Evolutionary conservation across 768 basidiomycete genomes (phyloP).

Genomic region (Atractiella rhizophila): DNA sequence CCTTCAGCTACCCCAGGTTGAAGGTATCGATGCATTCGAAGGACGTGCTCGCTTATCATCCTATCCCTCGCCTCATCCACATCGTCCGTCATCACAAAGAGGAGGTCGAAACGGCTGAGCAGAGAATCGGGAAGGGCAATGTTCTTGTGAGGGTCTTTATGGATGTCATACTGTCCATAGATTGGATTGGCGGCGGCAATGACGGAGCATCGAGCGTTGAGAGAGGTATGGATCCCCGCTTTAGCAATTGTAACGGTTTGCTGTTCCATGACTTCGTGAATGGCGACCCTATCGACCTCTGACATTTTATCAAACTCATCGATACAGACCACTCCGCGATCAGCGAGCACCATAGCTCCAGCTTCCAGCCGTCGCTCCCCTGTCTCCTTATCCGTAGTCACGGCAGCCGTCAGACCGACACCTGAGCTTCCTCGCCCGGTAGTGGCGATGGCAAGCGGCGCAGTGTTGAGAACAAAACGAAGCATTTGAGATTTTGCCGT

Average conservation of each 20-base stretch:
- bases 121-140: slow-evolving; percentile 94
- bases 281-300: slow-evolving; percentile 90
- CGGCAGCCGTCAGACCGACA: slow-evolving; percentile 93
- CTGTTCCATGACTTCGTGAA: slow-evolving; percentile 99
- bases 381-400: slow-evolving; percentile 93
- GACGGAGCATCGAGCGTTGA: slow-evolving; percentile 93
- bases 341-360: slow-evolving; percentile 97
- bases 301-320: slow-evolving; percentile 99
- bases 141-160: slow-evolving; percentile 97
- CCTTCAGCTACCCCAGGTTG: slow-evolving; percentile 93
- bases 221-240: slow-evolving; percentile 90
- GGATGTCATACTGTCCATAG: slow-evolving; percentile 95
- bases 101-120: slow-evolving; percentile 89
- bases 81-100: slow-evolving; percentile 95
- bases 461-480: slow-evolving; percentile 82
- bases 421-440: slow-evolving; percentile 96
- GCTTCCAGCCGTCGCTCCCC: slow-evolving; percentile 79
- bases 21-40: slow-evolving; percentile 87
- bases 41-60: slow-evolving; percentile 84
- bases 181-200: slow-evolving; percentile 97
- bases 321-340: slow-evolving; percentile 94
- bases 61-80: slow-evolving; percentile 86
- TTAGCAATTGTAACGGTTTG: slow-evolving; percentile 99
- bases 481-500: slow-evolving; percentile 93
- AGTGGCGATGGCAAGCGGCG: slow-evolving; percentile 90